Conservation (phyloP, 345 rosid species). For the Conringia planisiliqua region DNA sequence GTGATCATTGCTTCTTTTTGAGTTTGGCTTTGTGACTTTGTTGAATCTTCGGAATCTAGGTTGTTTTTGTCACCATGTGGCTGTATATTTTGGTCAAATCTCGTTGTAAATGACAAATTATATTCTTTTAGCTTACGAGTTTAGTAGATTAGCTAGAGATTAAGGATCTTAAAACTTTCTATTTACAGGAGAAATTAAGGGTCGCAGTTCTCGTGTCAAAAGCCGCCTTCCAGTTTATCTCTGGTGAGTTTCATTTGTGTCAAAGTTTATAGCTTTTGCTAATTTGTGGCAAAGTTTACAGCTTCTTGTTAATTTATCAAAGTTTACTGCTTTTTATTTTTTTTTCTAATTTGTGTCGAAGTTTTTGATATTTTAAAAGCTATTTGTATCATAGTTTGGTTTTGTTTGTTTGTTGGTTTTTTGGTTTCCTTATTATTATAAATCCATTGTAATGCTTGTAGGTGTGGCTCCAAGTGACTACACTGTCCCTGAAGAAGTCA, state of each 20-base stretch:
- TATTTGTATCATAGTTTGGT: neutral
- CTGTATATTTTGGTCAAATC: neutral
- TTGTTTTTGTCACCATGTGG: neutral
- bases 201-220: slow-evolving; percentile 87
- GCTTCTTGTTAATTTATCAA: too few relatives aligned
- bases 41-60: neutral
- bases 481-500: slow-evolving; percentile 70
- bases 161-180: slow-evolving; percentile 9
- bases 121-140: neutral
- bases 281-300: too few relatives aligned
- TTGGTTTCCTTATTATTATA: neutral
- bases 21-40: neutral
- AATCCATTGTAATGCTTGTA: slow-evolving; percentile 27
- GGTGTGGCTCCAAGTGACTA: slow-evolving; percentile 76
- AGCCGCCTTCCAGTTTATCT: slow-evolving; percentile 82
- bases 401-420: neutral
- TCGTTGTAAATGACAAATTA: neutral
- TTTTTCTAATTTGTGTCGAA: neutral
- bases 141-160: neutral
- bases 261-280: too few relatives aligned
- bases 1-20: neutral
- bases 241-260: slow-evolving; percentile 44
- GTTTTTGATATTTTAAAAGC: too few relatives aligned
- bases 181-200: slow-evolving; percentile 75
- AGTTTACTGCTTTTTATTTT: too few relatives aligned